Evolutionary conservation across 2,329 filamentous ascomycete species (phyloP), one percentile per base, ranked within the genome.

Genomic region (Cyphellophora attinorum): DNA sequence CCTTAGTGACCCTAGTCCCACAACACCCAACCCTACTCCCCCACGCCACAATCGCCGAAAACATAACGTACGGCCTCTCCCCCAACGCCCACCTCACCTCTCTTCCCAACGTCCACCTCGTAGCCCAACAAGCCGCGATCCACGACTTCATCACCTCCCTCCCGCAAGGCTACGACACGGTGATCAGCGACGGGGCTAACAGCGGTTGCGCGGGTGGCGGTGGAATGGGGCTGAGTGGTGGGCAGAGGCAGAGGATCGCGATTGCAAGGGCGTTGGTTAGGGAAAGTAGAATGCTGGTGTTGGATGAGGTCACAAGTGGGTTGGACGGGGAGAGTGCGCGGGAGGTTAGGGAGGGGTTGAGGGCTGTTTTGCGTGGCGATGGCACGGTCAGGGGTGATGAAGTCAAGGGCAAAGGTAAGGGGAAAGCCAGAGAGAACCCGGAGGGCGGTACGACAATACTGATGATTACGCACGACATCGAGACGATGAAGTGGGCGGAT

Each of bases 401-500:
- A 0, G n/a, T n/a, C n/a, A n/a, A n/a, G n/a, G n/a, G n/a, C n/a
- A n/a, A n/a, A n/a, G n/a, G n/a, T n/a, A n/a, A n/a, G n/a, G n/a
- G n/a, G n/a, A n/a, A n/a, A n/a, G n/a, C n/a, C n/a, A n/a, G n/a
- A n/a, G n/a, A n/a, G n/a, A n/a, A n/a, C n/a, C n/a, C n/a, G n/a
- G n/a, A n/a, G n/a, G 28, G 27, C 11, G 29, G 16, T n/a, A 70
- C 85, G 55, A 81, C 81, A 0, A 74, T 93, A 0, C 66, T 95
- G 11, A 70, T 93, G 15, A 79, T 93, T 25, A 94, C 86, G 31
- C 89, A 95, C 58, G 74, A 71, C 37, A 67, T 65, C 41, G 80
- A 89, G 51, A 93, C 94, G 85, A 95, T 96, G 83, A 68, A 70
- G 38, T 72, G 84, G 39, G 82, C 81, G 1, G 78, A 85, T 52